Conservation (phyloP, 2,329 filamentous ascomycete genomes). For the Ambrosiella beaveri region DNA sequence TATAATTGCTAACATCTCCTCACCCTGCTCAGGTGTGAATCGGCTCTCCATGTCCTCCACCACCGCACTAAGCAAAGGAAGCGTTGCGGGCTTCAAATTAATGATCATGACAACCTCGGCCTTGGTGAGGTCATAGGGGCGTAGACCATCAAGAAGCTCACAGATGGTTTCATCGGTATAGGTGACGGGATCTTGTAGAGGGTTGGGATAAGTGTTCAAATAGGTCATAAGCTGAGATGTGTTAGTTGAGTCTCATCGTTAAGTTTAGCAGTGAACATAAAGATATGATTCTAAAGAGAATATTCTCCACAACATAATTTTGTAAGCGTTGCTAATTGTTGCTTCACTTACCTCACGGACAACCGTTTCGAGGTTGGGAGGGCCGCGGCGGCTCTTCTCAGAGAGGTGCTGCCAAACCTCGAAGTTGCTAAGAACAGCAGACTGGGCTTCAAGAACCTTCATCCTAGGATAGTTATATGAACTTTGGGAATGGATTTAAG, state of each 20-base stretch:
- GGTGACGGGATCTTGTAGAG: slow-evolving; percentile 34
- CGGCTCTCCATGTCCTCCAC: slow-evolving; percentile 48
- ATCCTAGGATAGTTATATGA: slow-evolving; percentile 21
- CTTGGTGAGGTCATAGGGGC: slow-evolving; percentile 44
- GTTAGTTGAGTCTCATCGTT: not conserved
- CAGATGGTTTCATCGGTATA: slow-evolving; percentile 37
- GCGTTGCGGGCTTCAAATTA: slow-evolving; percentile 43
- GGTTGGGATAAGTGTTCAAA: slow-evolving; percentile 35
- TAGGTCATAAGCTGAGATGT: slow-evolving; percentile 39
- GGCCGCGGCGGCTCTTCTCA: slow-evolving; percentile 34
- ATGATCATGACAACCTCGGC: slow-evolving; percentile 52
- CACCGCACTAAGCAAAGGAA: slow-evolving; percentile 41
- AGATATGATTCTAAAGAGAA: not conserved
- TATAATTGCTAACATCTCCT: slow-evolving; percentile 39
- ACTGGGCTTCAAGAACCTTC: slow-evolving; percentile 57
- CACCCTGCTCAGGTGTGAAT: slow-evolving; percentile 41
- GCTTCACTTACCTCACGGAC: slow-evolving; percentile 41
- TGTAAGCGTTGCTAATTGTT: not conserved
- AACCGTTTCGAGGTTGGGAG: slow-evolving; percentile 41
- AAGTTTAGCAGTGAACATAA: not conserved
- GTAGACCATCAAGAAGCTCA: slow-evolving; percentile 36
- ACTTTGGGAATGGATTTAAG: not conserved
- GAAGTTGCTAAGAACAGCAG: slow-evolving; percentile 52
- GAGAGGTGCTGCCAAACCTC: slow-evolving; percentile 53
- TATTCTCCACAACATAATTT: not conserved